These are phyloP conservation scores for Fusarium sp. DNA, from an alignment of 2,329 filamentous ascomycete genomes.

Conservation along the genomic window DNA sequence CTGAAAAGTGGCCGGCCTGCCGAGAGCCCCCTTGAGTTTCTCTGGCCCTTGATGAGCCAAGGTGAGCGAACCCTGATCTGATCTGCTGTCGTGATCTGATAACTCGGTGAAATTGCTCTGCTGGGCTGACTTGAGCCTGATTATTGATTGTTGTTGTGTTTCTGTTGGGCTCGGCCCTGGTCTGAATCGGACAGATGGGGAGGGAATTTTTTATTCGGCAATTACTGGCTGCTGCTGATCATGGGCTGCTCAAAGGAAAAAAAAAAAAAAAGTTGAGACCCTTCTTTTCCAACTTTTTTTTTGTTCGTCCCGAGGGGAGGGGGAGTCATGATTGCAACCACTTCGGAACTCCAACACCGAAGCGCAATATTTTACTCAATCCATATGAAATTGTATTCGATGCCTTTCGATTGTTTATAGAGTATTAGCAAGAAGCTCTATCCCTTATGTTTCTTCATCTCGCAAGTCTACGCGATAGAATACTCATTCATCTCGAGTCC, in stretches of 20 bases:
- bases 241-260: not conserved
- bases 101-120: slow-evolving; percentile 17
- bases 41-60: not conserved
- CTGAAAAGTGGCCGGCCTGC: slow-evolving; percentile 21
- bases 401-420: not conserved
- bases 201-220: slow-evolving; percentile 30
- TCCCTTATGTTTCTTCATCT: not conserved
- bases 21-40: not conserved
- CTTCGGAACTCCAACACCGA: not conserved
- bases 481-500: slow-evolving; percentile 11
- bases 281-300: slow-evolving; percentile 32
- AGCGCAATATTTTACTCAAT: not conserved
- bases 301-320: not conserved
- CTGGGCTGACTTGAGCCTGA: slow-evolving; percentile 14
- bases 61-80: slow-evolving; percentile 30
- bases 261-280: slow-evolving; percentile 19
- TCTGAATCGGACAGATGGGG: slow-evolving; percentile 8
- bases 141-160: slow-evolving; percentile 10
- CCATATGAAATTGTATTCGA: not conserved
- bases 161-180: slow-evolving; percentile 12
- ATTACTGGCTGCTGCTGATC: slow-evolving; percentile 21
- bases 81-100: slow-evolving; percentile 25
- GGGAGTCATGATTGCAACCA: slow-evolving; percentile 4
- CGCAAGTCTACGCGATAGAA: not conserved
- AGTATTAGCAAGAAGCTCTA: not conserved